Base-by-base conservation (phyloP, 1,139 yeast genomes). In the Yamadazyma friedrichii region DNA sequence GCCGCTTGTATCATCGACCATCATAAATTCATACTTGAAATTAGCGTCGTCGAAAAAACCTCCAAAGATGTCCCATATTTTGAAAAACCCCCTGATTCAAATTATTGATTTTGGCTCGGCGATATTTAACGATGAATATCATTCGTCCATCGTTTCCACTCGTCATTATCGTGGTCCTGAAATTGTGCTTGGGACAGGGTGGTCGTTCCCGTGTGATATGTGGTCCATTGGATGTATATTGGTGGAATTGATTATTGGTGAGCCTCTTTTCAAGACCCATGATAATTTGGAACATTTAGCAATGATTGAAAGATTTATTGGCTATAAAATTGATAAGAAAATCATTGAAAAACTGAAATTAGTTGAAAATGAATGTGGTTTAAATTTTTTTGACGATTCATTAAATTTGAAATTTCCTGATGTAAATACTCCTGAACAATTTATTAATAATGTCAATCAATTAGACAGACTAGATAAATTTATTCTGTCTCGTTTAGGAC, bases 101-200 rank as follows among this genome's bases (percentile, higher is more conserved):
- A 79, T 93, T 32, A 94, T 94, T 51, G 99, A 94, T 65, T 94
- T 93, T 63, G 99, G 98, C 15, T 83, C 94, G 41, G 97, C 98
- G 0, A 84, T 94, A 6, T 94, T 93, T 55, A 78, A 87, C 55
- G 95, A 91, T 61, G 98, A 94, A 64, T 91, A 87, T 59, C 99
- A 94, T 65, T 83, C 95, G 9, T 81, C 85, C 29, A 83, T 94
- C 20, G 96, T 94, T 9, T 87, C 96, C 11, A 93, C 98, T 2
- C 74, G 99, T 42, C 98, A 94, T 63, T 94, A 94, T 63, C 72
- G 99, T 43, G 98, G 98, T 0, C 98, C 98, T 0, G 99, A 94
- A 60, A 89, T 94, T 50, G 91, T 93, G 2, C 66, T 94, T 30
- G 97, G 97, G 1, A 75, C 80, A 28, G 98, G 98, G 30, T 94